Evolutionary conservation across 1,139 yeast species (phyloP), one percentile per base, ranked within the genome.

Genomic region (Yamadazyma oceani): DNA sequence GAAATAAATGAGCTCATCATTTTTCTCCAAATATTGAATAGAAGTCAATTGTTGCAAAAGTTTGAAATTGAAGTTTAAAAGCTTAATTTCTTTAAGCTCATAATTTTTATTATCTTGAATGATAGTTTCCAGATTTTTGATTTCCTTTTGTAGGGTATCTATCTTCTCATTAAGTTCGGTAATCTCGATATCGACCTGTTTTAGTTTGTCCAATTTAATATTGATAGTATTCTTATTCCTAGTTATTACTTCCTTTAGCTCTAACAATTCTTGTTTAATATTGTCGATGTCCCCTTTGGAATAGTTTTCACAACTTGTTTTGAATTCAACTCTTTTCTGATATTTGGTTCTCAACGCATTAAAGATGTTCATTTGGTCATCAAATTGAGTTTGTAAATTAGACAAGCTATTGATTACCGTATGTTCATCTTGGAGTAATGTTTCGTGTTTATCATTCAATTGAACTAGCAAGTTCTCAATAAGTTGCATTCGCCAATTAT

Each of bases 401-500:
- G 43, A 42, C 15, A 70, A 48, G 31, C 60, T 60, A 3, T 41
- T 34, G 5, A 50, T 39, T 8, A 69, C 41, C 8, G 44, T 50
- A 2, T 35, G 43, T 34, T 55, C 57, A 44, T 67, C 70, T 11
- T 56, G 48, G 16, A 48, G 46, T 21, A 71, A 53, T 5, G 40
- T 44, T 14, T 53, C 53, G 26, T 53, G 45, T 41, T 60, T 67
- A 27, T 53, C 55, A 22, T 59, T 54, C 27, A 75, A 54, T 34
- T 68, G 75, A 17, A 55, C 55, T 26, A 68, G 48, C 16, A 77
- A 58, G 35, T 58, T 66, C 42, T 46, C 42, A 1, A 73, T 57
- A 29, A 78, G 55, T 42, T 73, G 73, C n/a, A 62, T 55, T 44
- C 83, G 57, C 85, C 85, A 79, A 28, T 64, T 70, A 48, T 76